Base-by-base conservation (phyloP, 1,284 basidiomycete species). In the Irpex sp. region DNA sequence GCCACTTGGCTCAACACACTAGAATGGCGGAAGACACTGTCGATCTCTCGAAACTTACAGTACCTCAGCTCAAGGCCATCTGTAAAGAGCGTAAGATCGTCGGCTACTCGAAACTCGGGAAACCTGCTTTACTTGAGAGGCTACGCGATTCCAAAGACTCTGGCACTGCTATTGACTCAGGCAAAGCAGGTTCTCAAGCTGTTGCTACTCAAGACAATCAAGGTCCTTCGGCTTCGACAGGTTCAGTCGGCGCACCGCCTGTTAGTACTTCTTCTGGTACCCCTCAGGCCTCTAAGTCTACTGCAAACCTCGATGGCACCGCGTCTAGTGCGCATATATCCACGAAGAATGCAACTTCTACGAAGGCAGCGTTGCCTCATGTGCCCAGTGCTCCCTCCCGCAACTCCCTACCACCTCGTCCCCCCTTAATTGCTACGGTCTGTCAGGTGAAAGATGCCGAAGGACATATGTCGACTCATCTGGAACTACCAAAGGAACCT, bases 51-150 rank as follows among this genome's bases (percentile, higher is more conserved):
- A 82, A 77, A 58, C 69, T 86, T 1, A 88, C 84, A 4, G 85
- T 89, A 7, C 72, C 84, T 36, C 85, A 87, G 67, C 79, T 92
- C 21, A 89, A 85, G 70, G 80, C 79, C 2, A 65, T 90, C 19
- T 92, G 88, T 74, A 91, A 88, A 70, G 87, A 87, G 61, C 80
- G 75, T 59, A 76, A 79, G 19, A 76, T 91, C 19, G 70, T 77
- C 40, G 86, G 86, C 0, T 91, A 89, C 70, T 89, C 87, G 7
- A 91, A 88, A 70, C 81, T 90, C 9, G 71, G 74, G 36, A 91
- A 91, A 72, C 73, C 77, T 60, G 82, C 78, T 2, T 78, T 91
- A 31, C 71, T 91, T 19, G 76, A 81, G 65, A 87, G 81, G 69
- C 76, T 90, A 9, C 62, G 75, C 1, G 72, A 64, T 19, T 54